Percentiles rank a stretch among this genome's conserved stretches.
phyloP scores from a whole-genome alignment of 2,329 filamentous ascomycete species.

The Penicillium frequentans region DNA sequence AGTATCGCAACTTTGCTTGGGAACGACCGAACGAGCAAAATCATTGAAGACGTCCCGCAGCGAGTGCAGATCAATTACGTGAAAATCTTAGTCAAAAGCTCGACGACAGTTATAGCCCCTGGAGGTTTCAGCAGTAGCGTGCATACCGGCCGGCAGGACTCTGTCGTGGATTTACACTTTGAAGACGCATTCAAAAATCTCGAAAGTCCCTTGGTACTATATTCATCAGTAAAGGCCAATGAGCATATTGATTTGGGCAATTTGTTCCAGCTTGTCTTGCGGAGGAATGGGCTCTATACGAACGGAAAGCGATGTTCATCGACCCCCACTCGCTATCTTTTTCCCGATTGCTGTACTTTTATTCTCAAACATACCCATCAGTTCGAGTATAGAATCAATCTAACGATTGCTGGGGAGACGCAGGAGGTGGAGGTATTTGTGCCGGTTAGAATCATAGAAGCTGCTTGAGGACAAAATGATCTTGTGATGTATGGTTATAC shows the following conservation, averaged over 20 bases:
- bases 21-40: slow-evolving; percentile 4
- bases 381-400: slow-evolving; percentile 10
- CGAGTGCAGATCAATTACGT: slow-evolving; percentile 15
- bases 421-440: not conserved
- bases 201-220: slow-evolving; percentile 4
- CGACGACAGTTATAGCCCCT: not conserved
- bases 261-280: slow-evolving; percentile 16
- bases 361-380: slow-evolving; percentile 15
- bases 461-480: not conserved
- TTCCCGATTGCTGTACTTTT: slow-evolving; percentile 9
- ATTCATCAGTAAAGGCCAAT: slow-evolving; percentile 4
- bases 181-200: not conserved
- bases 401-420: slow-evolving; percentile 16
- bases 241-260: slow-evolving; percentile 13
- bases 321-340: not conserved
- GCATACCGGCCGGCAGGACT: not conserved
- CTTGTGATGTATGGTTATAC: no score
- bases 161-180: not conserved
- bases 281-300: slow-evolving; percentile 2
- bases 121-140: not conserved
- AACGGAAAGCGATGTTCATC: not conserved
- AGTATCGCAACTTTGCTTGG: slow-evolving; percentile 2
- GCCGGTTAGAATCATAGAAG: not conserved
- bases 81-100: slow-evolving; percentile 9
- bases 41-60: slow-evolving; percentile 12